A percentile compares a stretch with the other conserved stretches of the same genome.
phyloP scores from a whole-genome alignment of 257 asterid genomes.

The Plectranthus barbatus region DNA sequence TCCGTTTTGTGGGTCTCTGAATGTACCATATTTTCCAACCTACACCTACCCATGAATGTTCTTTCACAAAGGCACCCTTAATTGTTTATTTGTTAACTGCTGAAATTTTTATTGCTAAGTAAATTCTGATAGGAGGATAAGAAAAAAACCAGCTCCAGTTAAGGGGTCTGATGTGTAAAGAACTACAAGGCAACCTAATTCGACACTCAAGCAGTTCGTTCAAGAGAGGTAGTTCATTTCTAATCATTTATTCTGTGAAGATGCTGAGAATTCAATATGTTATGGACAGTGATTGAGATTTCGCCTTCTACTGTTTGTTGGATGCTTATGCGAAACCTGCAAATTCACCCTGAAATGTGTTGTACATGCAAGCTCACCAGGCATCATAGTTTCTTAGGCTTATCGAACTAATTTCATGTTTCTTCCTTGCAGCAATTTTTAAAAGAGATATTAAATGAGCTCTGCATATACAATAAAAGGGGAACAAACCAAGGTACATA shows the following conservation, averaged over 20 bases:
- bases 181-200: constrained; percentile 81
- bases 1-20: background rate
- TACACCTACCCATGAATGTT: background rate
- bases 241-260: background rate
- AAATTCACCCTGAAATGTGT: background rate
- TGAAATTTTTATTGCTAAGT: background rate
- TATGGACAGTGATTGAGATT: background rate
- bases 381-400: background rate
- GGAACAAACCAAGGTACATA: constrained; percentile 90
- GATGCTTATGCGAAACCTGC: no score
- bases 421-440: constrained; percentile 63
- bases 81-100: background rate
- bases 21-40: background rate
- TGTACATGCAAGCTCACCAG: background rate
- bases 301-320: background rate
- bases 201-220: constrained; percentile 93
- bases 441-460: constrained; percentile 85
- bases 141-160: constrained; percentile 66
- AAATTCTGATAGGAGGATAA: constrained; percentile 51
- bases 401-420: background rate
- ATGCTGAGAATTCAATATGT: background rate
- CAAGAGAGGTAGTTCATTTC: constrained; percentile 55
- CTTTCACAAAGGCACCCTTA: background rate
- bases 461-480: constrained; percentile 81
- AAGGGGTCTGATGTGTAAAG: constrained; percentile 74